Evolutionary conservation across 805 yeast species (phyloP).

Genomic region (Candida golubevii): DNA sequence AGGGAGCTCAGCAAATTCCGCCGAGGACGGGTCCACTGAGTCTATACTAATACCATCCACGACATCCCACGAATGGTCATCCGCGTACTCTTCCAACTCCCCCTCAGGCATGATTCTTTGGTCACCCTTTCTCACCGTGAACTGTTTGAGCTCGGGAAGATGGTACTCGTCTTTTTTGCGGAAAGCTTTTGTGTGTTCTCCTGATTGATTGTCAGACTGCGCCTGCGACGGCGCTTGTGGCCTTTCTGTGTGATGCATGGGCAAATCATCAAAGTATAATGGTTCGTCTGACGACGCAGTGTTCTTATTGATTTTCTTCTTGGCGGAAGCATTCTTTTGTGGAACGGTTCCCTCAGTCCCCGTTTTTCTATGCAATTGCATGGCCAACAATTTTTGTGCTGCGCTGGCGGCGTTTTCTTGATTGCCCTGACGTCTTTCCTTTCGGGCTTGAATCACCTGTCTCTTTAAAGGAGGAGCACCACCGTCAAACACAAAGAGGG

Average conservation of each 20-base stretch:
- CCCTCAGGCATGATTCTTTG: constrained; percentile 69
- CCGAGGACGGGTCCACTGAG: constrained; percentile 76
- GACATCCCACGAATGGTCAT: constrained; percentile 34
- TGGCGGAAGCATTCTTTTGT: neutral
- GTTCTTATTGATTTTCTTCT: neutral
- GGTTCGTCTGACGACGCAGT: neutral
- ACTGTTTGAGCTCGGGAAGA: constrained; percentile 63
- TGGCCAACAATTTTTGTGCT: constrained; percentile 75
- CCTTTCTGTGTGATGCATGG: constrained; percentile 17
- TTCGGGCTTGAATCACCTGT: constrained; percentile 69
- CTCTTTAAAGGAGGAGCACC: constrained; percentile 84
- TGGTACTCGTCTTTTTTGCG: constrained; percentile 77
- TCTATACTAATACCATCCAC: constrained; percentile 69
- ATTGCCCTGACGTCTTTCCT: constrained; percentile 70
- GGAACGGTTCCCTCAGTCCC: constrained; percentile 22
- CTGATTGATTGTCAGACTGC: neutral
- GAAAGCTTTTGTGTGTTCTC: constrained; percentile 27
- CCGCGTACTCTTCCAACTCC: constrained; percentile 59
- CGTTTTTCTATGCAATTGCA: constrained; percentile 58
- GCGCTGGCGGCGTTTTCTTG: constrained; percentile 65
- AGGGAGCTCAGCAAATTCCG: constrained; percentile 74
- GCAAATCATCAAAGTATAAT: constrained; percentile 26
- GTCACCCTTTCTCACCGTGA: constrained; percentile 54
- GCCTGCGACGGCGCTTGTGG: neutral
- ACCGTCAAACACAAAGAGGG: constrained; percentile 93